Conservation (phyloP, 768 basidiomycete genomes). For the Grammothele lineata region DNA sequence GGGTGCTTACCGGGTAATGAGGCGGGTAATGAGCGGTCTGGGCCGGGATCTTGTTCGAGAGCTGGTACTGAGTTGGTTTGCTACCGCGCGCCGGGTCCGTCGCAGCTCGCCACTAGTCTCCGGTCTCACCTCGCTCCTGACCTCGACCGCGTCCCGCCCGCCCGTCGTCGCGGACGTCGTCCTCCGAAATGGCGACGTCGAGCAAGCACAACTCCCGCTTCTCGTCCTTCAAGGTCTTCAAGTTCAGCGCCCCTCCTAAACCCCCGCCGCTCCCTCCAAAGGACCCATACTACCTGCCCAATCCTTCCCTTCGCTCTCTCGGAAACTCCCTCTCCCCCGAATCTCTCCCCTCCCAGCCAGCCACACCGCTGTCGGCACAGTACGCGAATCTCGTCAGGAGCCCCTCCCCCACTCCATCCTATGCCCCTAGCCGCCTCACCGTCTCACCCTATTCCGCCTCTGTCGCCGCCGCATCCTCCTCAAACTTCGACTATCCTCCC, state of each 20-base stretch:
- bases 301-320: slow-evolving; percentile 38
- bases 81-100: too few relatives aligned
- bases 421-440: slow-evolving; percentile 17
- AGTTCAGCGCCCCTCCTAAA: slow-evolving; percentile 27
- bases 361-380: slow-evolving; percentile 25
- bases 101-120: too few relatives aligned
- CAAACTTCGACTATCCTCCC: slow-evolving; percentile 17
- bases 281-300: slow-evolving; percentile 46
- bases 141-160: too few relatives aligned
- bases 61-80: too few relatives aligned
- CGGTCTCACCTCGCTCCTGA: too few relatives aligned
- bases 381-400: slow-evolving; percentile 26
- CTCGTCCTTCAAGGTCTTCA: slow-evolving; percentile 39
- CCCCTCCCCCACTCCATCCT: slow-evolving; percentile 23
- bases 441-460: slow-evolving; percentile 9
- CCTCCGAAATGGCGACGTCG: slow-evolving; percentile 20
- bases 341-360: slow-evolving; percentile 26
- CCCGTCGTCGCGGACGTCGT: too few relatives aligned
- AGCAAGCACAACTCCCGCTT: slow-evolving; percentile 35
- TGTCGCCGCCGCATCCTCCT: slow-evolving; percentile 8
- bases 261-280: slow-evolving; percentile 66
- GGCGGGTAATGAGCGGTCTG: too few relatives aligned
- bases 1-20: too few relatives aligned
- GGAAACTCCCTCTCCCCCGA: slow-evolving; percentile 43
- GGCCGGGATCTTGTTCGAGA: too few relatives aligned